Conservation (phyloP, 2,329 filamentous ascomycete species). For the Monosporascus sp. region DNA sequence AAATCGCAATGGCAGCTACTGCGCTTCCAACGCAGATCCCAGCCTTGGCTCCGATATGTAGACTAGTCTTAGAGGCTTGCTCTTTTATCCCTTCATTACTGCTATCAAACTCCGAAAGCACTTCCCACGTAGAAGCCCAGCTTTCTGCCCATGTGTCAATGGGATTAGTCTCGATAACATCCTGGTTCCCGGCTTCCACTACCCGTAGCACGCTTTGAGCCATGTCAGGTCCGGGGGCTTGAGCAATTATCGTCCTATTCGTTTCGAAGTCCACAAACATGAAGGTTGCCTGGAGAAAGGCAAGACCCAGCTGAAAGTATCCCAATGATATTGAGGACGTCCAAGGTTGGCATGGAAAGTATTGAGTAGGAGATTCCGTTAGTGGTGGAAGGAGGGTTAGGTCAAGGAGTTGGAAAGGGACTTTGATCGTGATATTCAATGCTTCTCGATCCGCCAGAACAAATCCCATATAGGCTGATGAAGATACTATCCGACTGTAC, state of each 20-base stretch:
- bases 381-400: not conserved
- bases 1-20: too few species aligned
- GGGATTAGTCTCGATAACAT: not conserved
- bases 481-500: not conserved
- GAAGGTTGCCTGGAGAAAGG: not conserved
- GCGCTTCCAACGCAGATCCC: too few species aligned
- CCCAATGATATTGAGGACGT: not conserved
- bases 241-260: not conserved
- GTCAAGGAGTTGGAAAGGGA: not conserved
- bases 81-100: not conserved
- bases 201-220: not conserved
- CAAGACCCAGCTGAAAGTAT: not conserved
- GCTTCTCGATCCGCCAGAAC: not conserved
- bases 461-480: not conserved
- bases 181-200: not conserved
- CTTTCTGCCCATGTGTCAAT: not conserved
- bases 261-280: not conserved
- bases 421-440: not conserved
- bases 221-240: not conserved
- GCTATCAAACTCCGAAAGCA: not conserved
- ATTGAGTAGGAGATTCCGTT: not conserved
- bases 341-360: not conserved
- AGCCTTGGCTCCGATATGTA: too few species aligned
- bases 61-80: too few species aligned
- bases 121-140: not conserved